These are phyloP conservation scores for Eutrema japonicum DNA, from an alignment of 345 rosid genomes.

Conservation along the genomic window DNA sequence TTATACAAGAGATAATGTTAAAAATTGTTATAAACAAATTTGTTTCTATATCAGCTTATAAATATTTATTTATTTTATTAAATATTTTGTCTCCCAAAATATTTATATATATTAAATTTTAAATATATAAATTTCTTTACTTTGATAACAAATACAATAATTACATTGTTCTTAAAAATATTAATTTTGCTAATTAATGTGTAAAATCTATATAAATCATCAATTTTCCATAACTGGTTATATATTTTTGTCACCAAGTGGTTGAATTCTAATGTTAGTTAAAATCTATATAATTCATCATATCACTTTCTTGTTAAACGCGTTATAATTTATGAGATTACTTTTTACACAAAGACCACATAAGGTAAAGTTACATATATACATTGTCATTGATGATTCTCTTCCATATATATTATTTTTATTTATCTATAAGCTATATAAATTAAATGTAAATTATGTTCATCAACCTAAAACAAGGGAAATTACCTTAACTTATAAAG, in stretches of 20 bases:
- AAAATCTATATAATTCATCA: too few species aligned
- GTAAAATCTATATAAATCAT: not conserved
- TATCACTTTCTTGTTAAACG: not conserved
- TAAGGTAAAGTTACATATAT: not conserved
- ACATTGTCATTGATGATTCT: constrained; percentile 11
- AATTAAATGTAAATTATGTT: not conserved
- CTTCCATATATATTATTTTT: not conserved
- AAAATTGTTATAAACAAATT: not conserved
- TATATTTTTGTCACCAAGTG: not conserved
- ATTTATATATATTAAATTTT: not conserved
- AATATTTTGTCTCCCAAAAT: too few species aligned
- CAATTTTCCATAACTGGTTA: not conserved
- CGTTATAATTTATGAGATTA: not conserved
- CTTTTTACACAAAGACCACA: not conserved
- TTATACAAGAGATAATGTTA: too few species aligned
- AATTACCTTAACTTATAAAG: not conserved
- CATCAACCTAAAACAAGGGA: not conserved
- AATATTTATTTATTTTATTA: not conserved
- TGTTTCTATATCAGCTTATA: not conserved
- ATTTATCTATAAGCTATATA: not conserved
- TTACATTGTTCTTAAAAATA: not conserved
- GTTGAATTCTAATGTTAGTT: not conserved
- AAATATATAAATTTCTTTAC: not conserved
- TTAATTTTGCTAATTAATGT: not conserved
- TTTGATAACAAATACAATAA: not conserved